phyloP scores from a whole-genome alignment of 306 rosid species.

The Astragalus membranaceus region DNA sequence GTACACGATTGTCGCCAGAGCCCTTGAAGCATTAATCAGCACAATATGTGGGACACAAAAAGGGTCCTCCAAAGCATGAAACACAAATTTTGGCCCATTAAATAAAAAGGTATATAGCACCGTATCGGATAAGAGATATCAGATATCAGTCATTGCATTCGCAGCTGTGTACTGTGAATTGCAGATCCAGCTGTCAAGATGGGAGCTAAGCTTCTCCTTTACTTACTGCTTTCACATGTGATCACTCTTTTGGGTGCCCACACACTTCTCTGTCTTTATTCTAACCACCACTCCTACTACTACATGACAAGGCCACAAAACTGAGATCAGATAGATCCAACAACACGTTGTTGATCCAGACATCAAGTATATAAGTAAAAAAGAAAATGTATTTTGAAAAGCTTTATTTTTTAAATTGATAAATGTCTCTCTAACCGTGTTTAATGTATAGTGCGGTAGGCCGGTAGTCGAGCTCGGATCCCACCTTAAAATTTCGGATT shows the following conservation, averaged over 20 bases:
- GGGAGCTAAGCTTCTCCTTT: conserved; percentile 1
- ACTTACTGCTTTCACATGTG: conserved; percentile 17
- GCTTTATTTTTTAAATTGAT: no score
- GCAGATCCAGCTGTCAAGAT: conserved; percentile 21
- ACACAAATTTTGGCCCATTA: not conserved
- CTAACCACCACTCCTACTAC: not conserved
- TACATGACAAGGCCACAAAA: not conserved
- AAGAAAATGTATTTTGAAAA: no score
- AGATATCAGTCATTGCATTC: not conserved
- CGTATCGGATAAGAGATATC: no score
- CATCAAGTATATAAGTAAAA: not conserved
- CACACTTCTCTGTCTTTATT: no score
- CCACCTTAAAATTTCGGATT: no score
- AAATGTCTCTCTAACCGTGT: no score
- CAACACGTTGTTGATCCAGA: not conserved
- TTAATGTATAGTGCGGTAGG: no score
- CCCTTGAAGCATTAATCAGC: not conserved
- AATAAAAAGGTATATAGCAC: not conserved
- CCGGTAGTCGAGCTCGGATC: no score
- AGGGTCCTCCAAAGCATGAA: conserved; percentile 1
- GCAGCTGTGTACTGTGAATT: not conserved
- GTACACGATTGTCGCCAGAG: not conserved
- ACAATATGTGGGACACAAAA: conserved; percentile 5
- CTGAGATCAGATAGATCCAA: not conserved
- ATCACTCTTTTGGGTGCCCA: not conserved